Percentiles rank a stretch among this genome's conserved stretches.
Conservation (phyloP, 2,329 filamentous ascomycete species). For the Dothidotthia symphoricarpi region DNA sequence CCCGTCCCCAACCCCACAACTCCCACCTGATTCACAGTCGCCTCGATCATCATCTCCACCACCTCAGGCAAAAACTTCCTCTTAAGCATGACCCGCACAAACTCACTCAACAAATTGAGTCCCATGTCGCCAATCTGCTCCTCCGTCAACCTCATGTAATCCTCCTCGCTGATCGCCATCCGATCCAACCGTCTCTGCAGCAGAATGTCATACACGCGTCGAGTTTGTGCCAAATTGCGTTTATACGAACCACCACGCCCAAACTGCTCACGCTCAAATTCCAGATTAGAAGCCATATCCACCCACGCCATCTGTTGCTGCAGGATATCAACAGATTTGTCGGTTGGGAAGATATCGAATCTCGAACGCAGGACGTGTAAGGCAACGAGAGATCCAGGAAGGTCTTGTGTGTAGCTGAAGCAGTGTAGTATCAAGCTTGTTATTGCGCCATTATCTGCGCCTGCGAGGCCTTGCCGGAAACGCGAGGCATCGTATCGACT, state of each 20-base stretch:
- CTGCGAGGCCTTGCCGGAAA: conserved; percentile 29
- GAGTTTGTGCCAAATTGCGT: too few species aligned
- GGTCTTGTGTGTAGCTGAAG: conserved; percentile 35
- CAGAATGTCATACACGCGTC: conserved; percentile 20
- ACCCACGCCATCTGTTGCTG: conserved; percentile 32
- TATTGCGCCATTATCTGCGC: conserved; percentile 22
- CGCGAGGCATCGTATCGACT: conserved; percentile 26
- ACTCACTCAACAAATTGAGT: conserved; percentile 34
- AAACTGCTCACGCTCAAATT: conserved; percentile 6
- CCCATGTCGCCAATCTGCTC: conserved; percentile 25
- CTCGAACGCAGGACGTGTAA: conserved; percentile 29
- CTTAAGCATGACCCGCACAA: conserved; percentile 30
- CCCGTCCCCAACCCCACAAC: conserved; percentile 29
- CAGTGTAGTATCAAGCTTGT: conserved; percentile 34
- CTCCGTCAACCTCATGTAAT: conserved; percentile 14
- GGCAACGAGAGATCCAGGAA: conserved; percentile 37
- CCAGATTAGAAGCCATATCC: conserved; percentile 18
- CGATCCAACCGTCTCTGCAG: conserved; percentile 15
- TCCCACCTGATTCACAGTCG: conserved; percentile 25
- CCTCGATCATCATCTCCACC: conserved; percentile 33
- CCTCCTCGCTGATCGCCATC: conserved; percentile 15
- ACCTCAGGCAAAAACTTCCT: conserved; percentile 19
- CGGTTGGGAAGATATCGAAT: conserved; percentile 29
- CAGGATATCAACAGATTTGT: conserved; percentile 20
- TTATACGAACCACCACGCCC: too few species aligned